Evolutionary conservation across 805 yeast genomes (phyloP).

Genomic region (Wickerhamiella galacta): DNA sequence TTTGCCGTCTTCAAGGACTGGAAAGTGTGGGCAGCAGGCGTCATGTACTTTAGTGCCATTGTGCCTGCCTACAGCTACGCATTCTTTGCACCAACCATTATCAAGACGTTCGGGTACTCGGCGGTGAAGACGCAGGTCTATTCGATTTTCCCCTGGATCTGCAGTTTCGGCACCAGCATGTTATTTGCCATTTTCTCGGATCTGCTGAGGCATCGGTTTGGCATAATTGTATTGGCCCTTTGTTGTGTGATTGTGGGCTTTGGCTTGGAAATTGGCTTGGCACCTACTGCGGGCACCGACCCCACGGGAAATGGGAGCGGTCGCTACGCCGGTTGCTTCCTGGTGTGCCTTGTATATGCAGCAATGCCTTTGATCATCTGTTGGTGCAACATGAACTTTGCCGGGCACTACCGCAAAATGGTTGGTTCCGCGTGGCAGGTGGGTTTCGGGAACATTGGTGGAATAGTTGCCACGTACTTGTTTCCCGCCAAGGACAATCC

Average conservation of each 20-base stretch:
- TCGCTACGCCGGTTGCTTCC: slow-evolving; percentile 49
- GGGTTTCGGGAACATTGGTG: slow-evolving; percentile 63
- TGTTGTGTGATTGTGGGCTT: slow-evolving; percentile 28
- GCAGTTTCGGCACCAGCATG: slow-evolving; percentile 53
- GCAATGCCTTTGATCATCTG: slow-evolving; percentile 54
- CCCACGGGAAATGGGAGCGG: slow-evolving; percentile 26
- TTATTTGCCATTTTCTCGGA: slow-evolving; percentile 48
- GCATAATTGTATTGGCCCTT: slow-evolving; percentile 21
- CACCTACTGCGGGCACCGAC: slow-evolving; percentile 16
- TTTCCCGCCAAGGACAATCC: slow-evolving; percentile 44
- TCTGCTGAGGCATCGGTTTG: slow-evolving; percentile 24
- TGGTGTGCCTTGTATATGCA: slow-evolving; percentile 37
- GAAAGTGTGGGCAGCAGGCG: slow-evolving; percentile 39
- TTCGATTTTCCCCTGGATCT: slow-evolving; percentile 76
- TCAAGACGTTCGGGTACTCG: slow-evolving; percentile 43
- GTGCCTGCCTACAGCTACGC: slow-evolving; percentile 65
- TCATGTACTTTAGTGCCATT: slow-evolving; percentile 47
- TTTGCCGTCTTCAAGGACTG: slow-evolving; percentile 40
- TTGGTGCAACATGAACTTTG: slow-evolving; percentile 47
- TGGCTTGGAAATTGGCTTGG: slow-evolving; percentile 37
- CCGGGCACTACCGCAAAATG: slow-evolving; percentile 45
- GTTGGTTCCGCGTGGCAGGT: slow-evolving; percentile 45
- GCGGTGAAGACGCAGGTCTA: slow-evolving; percentile 61
- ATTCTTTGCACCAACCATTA: slow-evolving; percentile 53
- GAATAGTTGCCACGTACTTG: slow-evolving; percentile 44